Base-by-base conservation (phyloP, 139 green algal genomes). In the Coccomyxa sp. region DNA sequence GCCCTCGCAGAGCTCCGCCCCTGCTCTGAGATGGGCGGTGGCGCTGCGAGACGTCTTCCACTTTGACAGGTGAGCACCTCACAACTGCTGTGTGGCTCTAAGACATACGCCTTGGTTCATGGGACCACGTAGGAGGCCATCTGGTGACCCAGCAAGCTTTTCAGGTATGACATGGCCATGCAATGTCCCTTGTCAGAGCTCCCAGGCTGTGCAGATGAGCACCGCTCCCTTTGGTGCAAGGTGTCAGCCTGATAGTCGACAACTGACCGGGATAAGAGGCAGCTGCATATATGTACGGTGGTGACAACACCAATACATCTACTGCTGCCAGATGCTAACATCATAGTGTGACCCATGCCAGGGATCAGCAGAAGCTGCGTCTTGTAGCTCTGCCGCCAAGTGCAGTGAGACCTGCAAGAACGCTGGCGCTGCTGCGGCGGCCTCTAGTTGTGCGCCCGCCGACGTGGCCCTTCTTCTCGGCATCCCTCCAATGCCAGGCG, bases 1-100 rank as follows among this genome's bases (percentile, higher is more conserved):
- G 22, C 68, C 76, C 0, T 41, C 40, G 14, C 76, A 76, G 33
- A 79, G 71, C 68, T 84, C 39, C 58, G 16, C 18, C 35, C 78
- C 83, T 2, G 1, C 35, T 5, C 44, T 87, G 68, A 35, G 29
- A 8, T 87, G 79, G 79, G 38, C 41, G 6, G 39, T 55, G 29
- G 74, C 44, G 22, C 36, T 82, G 37, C 69, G 68, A 31, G 79
- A 87, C 55, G 12, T 87, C 6, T 27, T 76, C 22, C 7, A 37
- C 39, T 29, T 76, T 18, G 18, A 27, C 22, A 76, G 71, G 71
- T 76, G 4, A 31, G 36, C 8, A 3, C 31, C 68, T 10, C 31
- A 39, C 4, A 35, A 39, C 29, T 22, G 22, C 31, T 72, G 29
- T 8, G 68, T 72, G 68, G 24, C 24, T 36, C 27, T 27, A 36